A percentile compares a stretch with the other conserved stretches of the same genome.
These are phyloP conservation scores for Penicillium sp. DNA, from an alignment of 2,329 filamentous ascomycete species.

Conservation along the genomic window DNA sequence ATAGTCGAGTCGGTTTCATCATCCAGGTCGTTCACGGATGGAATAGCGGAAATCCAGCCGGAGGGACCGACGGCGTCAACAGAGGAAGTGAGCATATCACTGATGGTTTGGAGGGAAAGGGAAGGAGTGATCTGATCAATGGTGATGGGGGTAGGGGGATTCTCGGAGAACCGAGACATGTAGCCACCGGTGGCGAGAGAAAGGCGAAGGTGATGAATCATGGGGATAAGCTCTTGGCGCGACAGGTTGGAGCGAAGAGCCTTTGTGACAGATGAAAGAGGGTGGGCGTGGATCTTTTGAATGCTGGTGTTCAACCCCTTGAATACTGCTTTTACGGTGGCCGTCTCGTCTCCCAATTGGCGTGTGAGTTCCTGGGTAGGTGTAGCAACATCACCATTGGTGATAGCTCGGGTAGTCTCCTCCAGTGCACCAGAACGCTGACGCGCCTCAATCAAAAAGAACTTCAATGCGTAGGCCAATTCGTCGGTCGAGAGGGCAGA, in stretches of 20 bases:
- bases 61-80: slow-evolving; percentile 50
- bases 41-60: slow-evolving; percentile 46
- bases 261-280: slow-evolving; percentile 29
- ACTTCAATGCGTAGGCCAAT: slow-evolving; percentile 40
- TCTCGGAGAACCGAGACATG: slow-evolving; percentile 44
- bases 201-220: slow-evolving; percentile 45
- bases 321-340: slow-evolving; percentile 37
- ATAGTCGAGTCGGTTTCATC: slow-evolving; percentile 18
- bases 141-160: slow-evolving; percentile 37
- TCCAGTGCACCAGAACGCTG: slow-evolving; percentile 34
- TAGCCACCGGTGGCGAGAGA: slow-evolving; percentile 44
- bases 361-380: slow-evolving; percentile 22
- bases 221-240: slow-evolving; percentile 40
- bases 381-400: slow-evolving; percentile 28
- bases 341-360: slow-evolving; percentile 16
- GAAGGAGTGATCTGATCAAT: slow-evolving; percentile 36
- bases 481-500: slow-evolving; percentile 39
- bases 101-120: slow-evolving; percentile 40
- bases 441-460: slow-evolving; percentile 41
- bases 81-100: slow-evolving; percentile 44
- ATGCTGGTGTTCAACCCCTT: slow-evolving; percentile 40
- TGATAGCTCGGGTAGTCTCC: slow-evolving; percentile 33
- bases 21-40: slow-evolving; percentile 30
- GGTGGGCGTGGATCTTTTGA: slow-evolving; percentile 37
- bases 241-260: slow-evolving; percentile 41